Percentiles rank a stretch among this genome's conserved stretches.
Conservation (phyloP, 371 early-diverging fungal genomes). For the Mucor velutinosus region DNA sequence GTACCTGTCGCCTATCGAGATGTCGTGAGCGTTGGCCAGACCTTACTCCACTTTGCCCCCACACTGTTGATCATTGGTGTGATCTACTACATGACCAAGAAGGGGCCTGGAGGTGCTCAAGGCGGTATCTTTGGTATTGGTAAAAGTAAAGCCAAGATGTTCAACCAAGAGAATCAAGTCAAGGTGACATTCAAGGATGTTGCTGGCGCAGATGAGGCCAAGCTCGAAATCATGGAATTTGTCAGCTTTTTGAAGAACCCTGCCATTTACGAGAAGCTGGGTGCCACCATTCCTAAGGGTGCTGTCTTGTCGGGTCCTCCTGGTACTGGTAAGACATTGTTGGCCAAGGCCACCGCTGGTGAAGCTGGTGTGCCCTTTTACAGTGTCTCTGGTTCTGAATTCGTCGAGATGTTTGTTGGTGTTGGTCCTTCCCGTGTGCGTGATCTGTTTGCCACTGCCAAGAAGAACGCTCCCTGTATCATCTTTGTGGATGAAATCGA, state of each 20-base stretch:
- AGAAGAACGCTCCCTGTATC: conserved; percentile 97
- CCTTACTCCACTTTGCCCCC: conserved; percentile 90
- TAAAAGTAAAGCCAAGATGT: conserved; percentile 95
- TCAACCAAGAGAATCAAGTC: conserved; percentile 95
- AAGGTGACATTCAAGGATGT: conserved; percentile 99
- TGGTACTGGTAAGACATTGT: conserved; percentile 98
- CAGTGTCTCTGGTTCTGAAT: conserved; percentile 98
- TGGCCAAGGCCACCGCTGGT: conserved; percentile 99
- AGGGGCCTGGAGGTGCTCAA: conserved; percentile 68
- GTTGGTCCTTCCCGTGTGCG: conserved; percentile 98
- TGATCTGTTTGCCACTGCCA: conserved; percentile 96
- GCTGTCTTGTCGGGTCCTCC: conserved; percentile 97
- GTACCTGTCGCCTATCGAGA: conserved; percentile 90
- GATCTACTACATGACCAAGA: conserved; percentile 83
- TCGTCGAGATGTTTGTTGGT: conserved; percentile 99
- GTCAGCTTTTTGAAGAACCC: conserved; percentile 99
- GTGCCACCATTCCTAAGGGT: conserved; percentile 99
- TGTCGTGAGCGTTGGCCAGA: conserved; percentile 68
- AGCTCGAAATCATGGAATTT: conserved; percentile 99
- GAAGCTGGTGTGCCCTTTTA: conserved; percentile 98
- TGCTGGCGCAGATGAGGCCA: conserved; percentile 99
- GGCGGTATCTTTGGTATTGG: conserved; percentile 95
- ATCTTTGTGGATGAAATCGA: conserved; percentile 99
- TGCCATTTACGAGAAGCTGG: conserved; percentile 92
- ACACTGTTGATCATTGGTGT: conserved; percentile 90